phyloP scores from a whole-genome alignment of 2,329 filamentous ascomycete species.

The Colletotrichum sidae region DNA sequence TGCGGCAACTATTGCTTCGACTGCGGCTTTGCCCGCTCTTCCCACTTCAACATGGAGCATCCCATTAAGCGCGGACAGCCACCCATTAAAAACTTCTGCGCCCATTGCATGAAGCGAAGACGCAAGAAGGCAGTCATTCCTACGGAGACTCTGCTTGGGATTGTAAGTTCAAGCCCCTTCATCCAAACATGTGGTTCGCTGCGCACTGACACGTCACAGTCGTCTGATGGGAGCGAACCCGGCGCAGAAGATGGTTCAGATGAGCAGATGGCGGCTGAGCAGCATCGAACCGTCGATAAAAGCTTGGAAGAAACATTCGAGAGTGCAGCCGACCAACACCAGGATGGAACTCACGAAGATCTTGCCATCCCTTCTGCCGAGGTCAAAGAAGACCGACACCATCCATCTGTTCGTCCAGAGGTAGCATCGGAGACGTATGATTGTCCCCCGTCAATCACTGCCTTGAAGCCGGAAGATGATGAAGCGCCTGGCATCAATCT shows the following conservation, averaged over 20 bases:
- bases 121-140: slow-evolving; percentile 12
- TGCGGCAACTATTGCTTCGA: slow-evolving; percentile 45
- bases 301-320: neutral
- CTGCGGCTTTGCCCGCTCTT: slow-evolving; percentile 51
- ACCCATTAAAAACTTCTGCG: slow-evolving; percentile 49
- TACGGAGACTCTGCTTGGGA: slow-evolving; percentile 26
- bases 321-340: too few relatives aligned
- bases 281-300: neutral
- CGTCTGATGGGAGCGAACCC: slow-evolving; percentile 28
- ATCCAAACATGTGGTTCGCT: neutral
- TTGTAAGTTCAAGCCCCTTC: slow-evolving; percentile 6
- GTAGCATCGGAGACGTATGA: too few relatives aligned
- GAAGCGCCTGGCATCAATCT: neutral
- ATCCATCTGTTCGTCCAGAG: too few relatives aligned
- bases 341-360: too few relatives aligned
- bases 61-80: slow-evolving; percentile 42
- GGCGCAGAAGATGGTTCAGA: neutral
- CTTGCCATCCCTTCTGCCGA: too few relatives aligned
- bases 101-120: slow-evolving; percentile 45
- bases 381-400: too few relatives aligned
- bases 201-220: slow-evolving; percentile 16
- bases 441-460: neutral
- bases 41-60: slow-evolving; percentile 48
- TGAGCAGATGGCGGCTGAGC: neutral
- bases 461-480: neutral